These are phyloP conservation scores for Chaetomium globosum DNA, from an alignment of 2,329 filamentous ascomycete genomes.

Conservation along the genomic window DNA sequence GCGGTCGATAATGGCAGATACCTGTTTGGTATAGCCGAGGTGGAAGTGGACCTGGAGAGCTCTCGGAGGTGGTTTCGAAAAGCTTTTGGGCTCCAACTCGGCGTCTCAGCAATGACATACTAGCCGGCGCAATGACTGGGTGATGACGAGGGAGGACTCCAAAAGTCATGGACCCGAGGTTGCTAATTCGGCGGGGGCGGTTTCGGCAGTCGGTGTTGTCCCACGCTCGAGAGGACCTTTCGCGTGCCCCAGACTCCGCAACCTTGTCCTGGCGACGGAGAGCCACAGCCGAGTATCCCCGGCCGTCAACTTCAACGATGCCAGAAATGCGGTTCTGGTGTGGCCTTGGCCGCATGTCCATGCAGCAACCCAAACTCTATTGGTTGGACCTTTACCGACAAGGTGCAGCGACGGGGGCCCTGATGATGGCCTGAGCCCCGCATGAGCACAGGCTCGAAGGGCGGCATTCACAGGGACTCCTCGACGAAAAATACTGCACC, in stretches of 20 bases:
- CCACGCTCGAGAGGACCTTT: slow-evolving; percentile 1
- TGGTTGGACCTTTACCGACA: slow-evolving; percentile 1
- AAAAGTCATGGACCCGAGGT: neutral
- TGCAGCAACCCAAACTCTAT: slow-evolving; percentile 6
- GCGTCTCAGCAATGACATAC: slow-evolving; percentile 11
- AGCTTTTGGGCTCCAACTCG: neutral
- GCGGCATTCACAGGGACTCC: neutral
- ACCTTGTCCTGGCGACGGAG: slow-evolving; percentile 5
- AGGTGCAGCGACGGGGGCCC: neutral
- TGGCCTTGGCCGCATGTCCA: neutral
- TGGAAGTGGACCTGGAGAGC: slow-evolving; percentile 1
- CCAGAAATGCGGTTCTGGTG: neutral
- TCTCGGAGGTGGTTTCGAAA: slow-evolving; percentile 3
- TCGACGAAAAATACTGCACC: neutral
- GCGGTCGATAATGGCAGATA: neutral
- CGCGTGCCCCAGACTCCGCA: neutral
- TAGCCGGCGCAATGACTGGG: neutral
- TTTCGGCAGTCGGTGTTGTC: neutral
- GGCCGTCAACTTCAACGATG: neutral
- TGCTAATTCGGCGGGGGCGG: neutral
- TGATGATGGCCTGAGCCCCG: slow-evolving; percentile 12
- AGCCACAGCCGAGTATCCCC: slow-evolving; percentile 5
- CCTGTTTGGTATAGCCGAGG: too few relatives aligned
- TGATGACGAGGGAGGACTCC: neutral
- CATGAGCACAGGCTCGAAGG: neutral